Conservation (phyloP, 2,329 filamentous ascomycete species). For the Neonectria ditissima region DNA sequence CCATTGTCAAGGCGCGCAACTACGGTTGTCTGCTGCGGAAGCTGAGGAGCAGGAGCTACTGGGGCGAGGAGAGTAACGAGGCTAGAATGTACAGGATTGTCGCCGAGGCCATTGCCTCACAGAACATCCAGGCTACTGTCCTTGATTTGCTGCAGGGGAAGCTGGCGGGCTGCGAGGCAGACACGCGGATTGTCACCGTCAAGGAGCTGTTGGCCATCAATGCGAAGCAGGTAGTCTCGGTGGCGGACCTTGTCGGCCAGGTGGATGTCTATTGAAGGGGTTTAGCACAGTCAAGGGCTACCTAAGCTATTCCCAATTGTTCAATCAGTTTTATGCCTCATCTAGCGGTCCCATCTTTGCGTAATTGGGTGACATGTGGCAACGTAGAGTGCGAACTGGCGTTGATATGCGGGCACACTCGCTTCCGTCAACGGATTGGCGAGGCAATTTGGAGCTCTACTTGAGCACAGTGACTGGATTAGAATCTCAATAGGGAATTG, state of each 20-base stretch:
- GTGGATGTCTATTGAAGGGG: slow-evolving; percentile 3
- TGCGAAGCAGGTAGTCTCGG: slow-evolving; percentile 9
- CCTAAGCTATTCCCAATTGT: not conserved
- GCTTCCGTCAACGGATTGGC: slow-evolving; percentile 2
- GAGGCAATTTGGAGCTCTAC: slow-evolving; percentile 2
- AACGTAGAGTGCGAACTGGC: not conserved
- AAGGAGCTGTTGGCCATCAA: slow-evolving; percentile 11
- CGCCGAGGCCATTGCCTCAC: slow-evolving; percentile 3
- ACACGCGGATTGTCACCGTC: slow-evolving; percentile 7
- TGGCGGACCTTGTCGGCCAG: slow-evolving; percentile 1
- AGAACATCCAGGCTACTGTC: slow-evolving; percentile 10
- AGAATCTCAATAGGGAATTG: not conserved
- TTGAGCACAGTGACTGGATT: not conserved
- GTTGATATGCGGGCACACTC: slow-evolving; percentile 1
- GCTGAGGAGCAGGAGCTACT: slow-evolving; percentile 2
- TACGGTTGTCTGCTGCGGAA: slow-evolving; percentile 10
- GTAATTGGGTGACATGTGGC: slow-evolving; percentile 1
- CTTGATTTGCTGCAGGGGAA: slow-evolving; percentile 3
- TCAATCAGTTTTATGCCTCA: not conserved
- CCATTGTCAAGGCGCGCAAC: slow-evolving; percentile 7
- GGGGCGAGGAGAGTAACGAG: slow-evolving; percentile 7
- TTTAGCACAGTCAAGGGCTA: not conserved
- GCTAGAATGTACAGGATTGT: slow-evolving; percentile 7
- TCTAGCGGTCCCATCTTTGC: not conserved
- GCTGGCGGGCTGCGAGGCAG: slow-evolving; percentile 5